These are phyloP conservation scores for Ceratocystis lukuohia DNA, from an alignment of 2,329 filamentous ascomycete genomes.

Conservation along the genomic window DNA sequence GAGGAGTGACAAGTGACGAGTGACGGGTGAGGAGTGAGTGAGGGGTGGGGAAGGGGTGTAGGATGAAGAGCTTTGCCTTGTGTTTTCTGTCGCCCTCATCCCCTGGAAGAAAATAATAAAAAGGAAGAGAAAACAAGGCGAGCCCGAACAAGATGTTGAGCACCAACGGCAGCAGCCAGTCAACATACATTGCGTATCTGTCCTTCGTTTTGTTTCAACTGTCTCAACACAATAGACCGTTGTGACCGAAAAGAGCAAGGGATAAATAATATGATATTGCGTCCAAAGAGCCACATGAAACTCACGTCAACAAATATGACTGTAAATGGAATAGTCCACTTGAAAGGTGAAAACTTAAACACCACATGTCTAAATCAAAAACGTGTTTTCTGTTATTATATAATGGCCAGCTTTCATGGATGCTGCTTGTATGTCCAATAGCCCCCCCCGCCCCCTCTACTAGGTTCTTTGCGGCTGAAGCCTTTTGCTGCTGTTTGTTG, in stretches of 20 bases:
- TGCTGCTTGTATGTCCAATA: no score
- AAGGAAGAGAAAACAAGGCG: neutral
- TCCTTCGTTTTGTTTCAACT: conserved; percentile 5
- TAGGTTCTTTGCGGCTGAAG: no score
- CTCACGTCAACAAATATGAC: no score
- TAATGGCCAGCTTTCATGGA: no score
- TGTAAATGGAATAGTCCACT: no score
- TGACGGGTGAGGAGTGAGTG: neutral
- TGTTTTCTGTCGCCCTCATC: neutral
- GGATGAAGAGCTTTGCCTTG: neutral
- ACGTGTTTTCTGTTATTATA: no score
- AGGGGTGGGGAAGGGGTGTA: neutral
- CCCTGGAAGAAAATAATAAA: neutral
- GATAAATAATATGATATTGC: neutral
- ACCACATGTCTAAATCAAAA: no score
- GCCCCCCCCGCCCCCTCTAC: no score
- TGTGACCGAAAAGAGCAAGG: neutral
- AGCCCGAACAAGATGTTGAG: neutral
- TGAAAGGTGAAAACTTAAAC: no score
- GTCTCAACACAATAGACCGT: neutral
- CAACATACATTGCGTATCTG: neutral
- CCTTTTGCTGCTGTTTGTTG: no score
- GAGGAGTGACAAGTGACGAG: neutral
- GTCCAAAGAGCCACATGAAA: no score
- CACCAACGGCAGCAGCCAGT: neutral